Percentiles rank a stretch among this genome's conserved stretches.
Conservation (phyloP, 257 asterid genomes). For the Lantana camara region DNA sequence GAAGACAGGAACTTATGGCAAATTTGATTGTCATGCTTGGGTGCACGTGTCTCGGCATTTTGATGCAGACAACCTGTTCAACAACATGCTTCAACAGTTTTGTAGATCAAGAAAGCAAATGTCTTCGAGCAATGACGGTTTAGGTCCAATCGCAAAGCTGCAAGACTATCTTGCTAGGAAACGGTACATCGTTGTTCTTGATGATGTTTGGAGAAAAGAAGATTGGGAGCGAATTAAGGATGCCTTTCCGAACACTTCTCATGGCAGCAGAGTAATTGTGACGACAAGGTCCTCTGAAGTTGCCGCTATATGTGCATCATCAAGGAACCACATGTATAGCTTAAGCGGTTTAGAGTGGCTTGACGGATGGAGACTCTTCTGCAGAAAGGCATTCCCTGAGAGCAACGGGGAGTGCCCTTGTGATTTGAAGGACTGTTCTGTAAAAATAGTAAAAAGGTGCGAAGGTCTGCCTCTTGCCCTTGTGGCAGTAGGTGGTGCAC, state of each 20-base stretch:
- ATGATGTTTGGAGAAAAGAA: too few relatives aligned
- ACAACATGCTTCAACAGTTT: conserved; percentile 22
- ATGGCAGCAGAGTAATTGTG: conserved; percentile 50
- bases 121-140: conserved; percentile 4
- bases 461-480: too few relatives aligned
- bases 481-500: conserved; percentile 42
- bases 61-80: neutral
- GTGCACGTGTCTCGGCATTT: conserved; percentile 24
- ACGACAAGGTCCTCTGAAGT: conserved; percentile 41
- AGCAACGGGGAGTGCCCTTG: conserved; percentile 39
- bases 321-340: neutral
- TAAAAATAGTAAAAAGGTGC: conserved; percentile 29
- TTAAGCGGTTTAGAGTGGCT: conserved; percentile 21
- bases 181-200: conserved; percentile 48
- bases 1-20: conserved; percentile 2
- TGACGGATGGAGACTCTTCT: conserved; percentile 52
- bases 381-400: conserved; percentile 47
- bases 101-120: conserved; percentile 20
- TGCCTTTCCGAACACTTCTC: conserved; percentile 39
- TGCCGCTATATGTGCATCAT: conserved; percentile 36
- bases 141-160: neutral
- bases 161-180: conserved; percentile 12
- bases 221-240: conserved; percentile 37
- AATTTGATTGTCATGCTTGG: conserved; percentile 44
- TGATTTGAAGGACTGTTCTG: conserved; percentile 31